Evolutionary conservation across 352 stramenopile species (phyloP).

Genomic region (Pythium sp.): DNA sequence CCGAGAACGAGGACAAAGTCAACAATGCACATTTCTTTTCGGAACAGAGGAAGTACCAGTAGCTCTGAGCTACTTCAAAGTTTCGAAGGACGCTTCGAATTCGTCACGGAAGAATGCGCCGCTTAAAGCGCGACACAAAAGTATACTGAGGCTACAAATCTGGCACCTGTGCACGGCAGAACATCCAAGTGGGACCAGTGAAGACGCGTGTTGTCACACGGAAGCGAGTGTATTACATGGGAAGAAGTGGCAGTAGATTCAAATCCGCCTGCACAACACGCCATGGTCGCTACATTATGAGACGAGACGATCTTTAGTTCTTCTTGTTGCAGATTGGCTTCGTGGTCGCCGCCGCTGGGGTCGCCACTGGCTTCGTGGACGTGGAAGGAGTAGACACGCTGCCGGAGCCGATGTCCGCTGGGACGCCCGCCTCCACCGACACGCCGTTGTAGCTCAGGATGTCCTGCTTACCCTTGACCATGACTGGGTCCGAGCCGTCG

Average conservation of each 20-base stretch:
- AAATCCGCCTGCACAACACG: not conserved
- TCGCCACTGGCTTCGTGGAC: not conserved
- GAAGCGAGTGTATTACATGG: not conserved
- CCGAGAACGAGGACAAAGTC: no score
- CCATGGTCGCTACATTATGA: not conserved
- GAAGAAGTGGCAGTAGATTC: not conserved
- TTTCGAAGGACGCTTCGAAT: not conserved
- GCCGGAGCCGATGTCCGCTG: conserved; percentile 5
- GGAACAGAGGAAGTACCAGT: no score
- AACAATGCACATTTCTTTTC: no score
- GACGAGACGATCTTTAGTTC: conserved; percentile 3
- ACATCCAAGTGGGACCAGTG: not conserved
- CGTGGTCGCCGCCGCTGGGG: not conserved
- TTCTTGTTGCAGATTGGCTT: conserved; percentile 10
- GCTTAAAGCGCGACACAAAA: not conserved
- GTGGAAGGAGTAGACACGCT: conserved; percentile 18
- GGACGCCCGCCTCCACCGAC: conserved; percentile 34
- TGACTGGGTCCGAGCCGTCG: conserved; percentile 38
- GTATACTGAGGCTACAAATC: not conserved
- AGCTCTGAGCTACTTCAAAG: no score
- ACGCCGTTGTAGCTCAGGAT: conserved; percentile 68
- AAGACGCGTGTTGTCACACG: no score
- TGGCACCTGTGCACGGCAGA: not conserved
- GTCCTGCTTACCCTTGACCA: conserved; percentile 47
- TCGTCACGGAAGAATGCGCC: not conserved